Base-by-base conservation (phyloP, 805 yeast genomes). In the Candida jianshihensis region DNA sequence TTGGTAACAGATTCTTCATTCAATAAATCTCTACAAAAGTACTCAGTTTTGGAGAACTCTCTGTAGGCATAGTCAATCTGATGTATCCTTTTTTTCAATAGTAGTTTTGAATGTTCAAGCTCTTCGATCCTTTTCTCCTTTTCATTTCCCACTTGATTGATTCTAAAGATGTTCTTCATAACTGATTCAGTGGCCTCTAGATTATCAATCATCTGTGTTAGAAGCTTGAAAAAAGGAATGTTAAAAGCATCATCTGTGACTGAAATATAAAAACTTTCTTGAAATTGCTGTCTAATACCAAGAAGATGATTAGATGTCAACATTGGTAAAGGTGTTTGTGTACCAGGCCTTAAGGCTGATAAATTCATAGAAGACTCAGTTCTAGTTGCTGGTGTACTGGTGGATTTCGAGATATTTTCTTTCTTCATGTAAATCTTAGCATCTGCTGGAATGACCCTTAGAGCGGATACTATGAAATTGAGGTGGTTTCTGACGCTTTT, bases 401-500 rank as follows among this genome's bases (percentile, higher is more conserved):
- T 21, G 4, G 20, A 13, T 6, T 3, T 12, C 8, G 26, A 31
- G 5, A 26, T 31, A 13, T 25, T 14, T n/a, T 19, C 15, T 3
- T 18, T 11, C 13, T 34, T 35, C 19, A 34, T 35, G 10, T 41
- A 38, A 16, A 53, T 38, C 18, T 42, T 40, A 4, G 43, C 24
- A 6, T 50, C 45, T 0, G 48, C 37, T 3, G 74, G 73, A 11
- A 69, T 46, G 5, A 66, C 62, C 26, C 72, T 44, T 17, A 69
- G 42, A 6, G 73, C 70, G 4, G 64, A 55, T 5, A 62, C 56
- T 3, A 57, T 51, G 10, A 51, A 54, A n/a, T 70, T 71, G 17
- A 70, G 36, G n/a, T 56, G 48, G 48, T 70, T 71, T 51, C 75
- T 59, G 12, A 70, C 46, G 1, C 40, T 43, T 35, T 61, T 54